Conservation (phyloP, 495 filamentous ascomycete genomes). For the Astrocystis sublimbata region DNA sequence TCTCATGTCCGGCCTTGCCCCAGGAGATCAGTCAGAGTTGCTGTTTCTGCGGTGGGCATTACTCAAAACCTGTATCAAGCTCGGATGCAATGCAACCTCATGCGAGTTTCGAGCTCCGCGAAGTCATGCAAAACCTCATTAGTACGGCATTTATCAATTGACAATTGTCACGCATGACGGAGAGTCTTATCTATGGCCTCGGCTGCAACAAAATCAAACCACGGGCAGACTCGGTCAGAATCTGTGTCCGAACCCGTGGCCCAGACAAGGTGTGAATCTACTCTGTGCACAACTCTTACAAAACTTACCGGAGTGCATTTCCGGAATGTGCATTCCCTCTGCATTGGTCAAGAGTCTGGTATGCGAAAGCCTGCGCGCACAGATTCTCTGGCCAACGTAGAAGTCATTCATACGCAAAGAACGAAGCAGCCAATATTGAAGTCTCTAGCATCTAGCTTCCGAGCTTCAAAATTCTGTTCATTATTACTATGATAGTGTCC, state of each 20-base stretch:
- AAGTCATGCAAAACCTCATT: not conserved
- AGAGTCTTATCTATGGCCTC: not conserved
- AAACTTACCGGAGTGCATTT: not conserved
- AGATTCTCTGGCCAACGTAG: not conserved
- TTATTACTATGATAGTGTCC: no score
- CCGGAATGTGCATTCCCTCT: not conserved
- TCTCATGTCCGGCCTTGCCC: not conserved
- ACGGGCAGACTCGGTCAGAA: not conserved
- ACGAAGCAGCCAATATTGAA: no score
- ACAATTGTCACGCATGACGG: not conserved
- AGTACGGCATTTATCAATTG: not conserved
- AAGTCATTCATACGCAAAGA: no score
- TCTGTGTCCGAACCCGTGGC: not conserved
- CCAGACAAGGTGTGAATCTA: not conserved
- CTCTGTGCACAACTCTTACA: not conserved
- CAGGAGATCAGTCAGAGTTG: not conserved
- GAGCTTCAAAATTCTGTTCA: no score
- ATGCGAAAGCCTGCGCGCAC: not conserved
- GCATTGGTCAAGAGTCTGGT: not conserved
- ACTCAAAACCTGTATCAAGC: not conserved
- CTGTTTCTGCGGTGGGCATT: not conserved
- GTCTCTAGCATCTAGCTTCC: no score
- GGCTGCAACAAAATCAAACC: not conserved
- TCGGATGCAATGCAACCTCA: not conserved
- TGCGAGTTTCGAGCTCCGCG: not conserved